These are phyloP conservation scores for Fusarium incarnatum DNA, from an alignment of 2,329 filamentous ascomycete genomes.

Conservation along the genomic window DNA sequence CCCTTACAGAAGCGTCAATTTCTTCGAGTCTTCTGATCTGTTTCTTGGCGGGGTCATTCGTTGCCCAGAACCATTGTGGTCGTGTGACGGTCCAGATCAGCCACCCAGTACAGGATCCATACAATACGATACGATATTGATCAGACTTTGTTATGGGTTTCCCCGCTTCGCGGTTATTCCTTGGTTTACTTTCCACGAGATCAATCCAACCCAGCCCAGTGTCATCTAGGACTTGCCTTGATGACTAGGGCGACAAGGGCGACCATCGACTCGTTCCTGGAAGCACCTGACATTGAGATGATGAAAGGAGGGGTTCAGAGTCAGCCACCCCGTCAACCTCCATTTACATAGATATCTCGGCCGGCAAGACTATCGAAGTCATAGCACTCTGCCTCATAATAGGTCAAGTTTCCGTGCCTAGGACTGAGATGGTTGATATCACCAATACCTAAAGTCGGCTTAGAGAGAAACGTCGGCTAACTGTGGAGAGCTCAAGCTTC, in stretches of 20 bases:
- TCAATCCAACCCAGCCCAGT: slow-evolving; percentile 12
- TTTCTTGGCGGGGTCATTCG: slow-evolving; percentile 34
- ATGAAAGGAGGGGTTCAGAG: slow-evolving; percentile 24
- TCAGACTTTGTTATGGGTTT: slow-evolving; percentile 18
- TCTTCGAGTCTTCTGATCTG: slow-evolving; percentile 42
- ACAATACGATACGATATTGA: slow-evolving; percentile 2
- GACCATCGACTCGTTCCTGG: slow-evolving; percentile 36
- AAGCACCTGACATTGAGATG: slow-evolving; percentile 40
- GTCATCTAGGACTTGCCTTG: neutral
- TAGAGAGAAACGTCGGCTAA: slow-evolving; percentile 24
- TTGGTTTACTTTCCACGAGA: slow-evolving; percentile 15
- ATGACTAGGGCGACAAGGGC: neutral
- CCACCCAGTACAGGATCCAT: slow-evolving; percentile 28
- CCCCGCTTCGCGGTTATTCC: slow-evolving; percentile 26
- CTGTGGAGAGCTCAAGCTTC: slow-evolving; percentile 36
- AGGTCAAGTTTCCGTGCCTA: neutral
- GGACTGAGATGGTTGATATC: slow-evolving; percentile 2
- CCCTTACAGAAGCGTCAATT: slow-evolving; percentile 27
- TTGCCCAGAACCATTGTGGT: slow-evolving; percentile 27
- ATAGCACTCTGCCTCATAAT: slow-evolving; percentile 10
- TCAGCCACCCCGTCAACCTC: slow-evolving; percentile 31
- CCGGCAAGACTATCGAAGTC: neutral
- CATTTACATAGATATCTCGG: neutral
- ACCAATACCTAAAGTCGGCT: slow-evolving; percentile 18
- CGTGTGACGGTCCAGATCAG: slow-evolving; percentile 45